These are phyloP conservation scores for Senna siamea DNA, from an alignment of 306 rosid species.

Conservation along the genomic window DNA sequence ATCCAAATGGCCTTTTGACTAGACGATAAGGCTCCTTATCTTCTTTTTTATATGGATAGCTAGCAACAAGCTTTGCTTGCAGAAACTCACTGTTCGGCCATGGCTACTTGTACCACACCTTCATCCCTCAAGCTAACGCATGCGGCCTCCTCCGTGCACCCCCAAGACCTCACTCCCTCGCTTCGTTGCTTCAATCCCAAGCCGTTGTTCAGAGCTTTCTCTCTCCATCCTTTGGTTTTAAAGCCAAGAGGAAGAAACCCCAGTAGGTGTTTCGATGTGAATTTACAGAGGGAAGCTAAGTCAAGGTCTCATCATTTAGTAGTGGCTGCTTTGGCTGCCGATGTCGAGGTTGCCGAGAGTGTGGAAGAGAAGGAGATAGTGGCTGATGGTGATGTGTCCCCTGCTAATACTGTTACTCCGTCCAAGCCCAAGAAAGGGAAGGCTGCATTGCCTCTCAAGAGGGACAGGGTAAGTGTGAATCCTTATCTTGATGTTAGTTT, in stretches of 20 bases:
- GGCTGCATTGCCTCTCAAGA: constrained; percentile 87
- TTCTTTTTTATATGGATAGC: not conserved
- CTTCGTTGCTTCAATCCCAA: constrained; percentile 55
- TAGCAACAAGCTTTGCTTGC: not conserved
- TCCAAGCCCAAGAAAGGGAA: constrained; percentile 86
- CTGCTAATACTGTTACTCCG: constrained; percentile 13
- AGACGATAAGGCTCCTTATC: constrained; percentile 22
- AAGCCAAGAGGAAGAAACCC: constrained; percentile 38
- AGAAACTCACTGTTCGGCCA: constrained; percentile 31
- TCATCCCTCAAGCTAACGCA: constrained; percentile 71
- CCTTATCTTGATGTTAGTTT: constrained; percentile 14
- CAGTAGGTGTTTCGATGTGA: constrained; percentile 36
- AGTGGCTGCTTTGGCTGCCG: constrained; percentile 62
- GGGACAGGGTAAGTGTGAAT: constrained; percentile 70
- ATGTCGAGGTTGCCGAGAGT: constrained; percentile 47
- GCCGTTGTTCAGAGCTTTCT: constrained; percentile 49
- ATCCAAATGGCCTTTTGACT: not conserved
- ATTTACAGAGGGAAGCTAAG: constrained; percentile 34
- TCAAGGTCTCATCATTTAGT: constrained; percentile 40
- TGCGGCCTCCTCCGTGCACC: constrained; percentile 53
- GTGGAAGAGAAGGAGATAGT: constrained; percentile 46
- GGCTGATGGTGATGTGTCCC: constrained; percentile 40
- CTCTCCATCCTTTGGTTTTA: constrained; percentile 48
- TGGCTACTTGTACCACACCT: constrained; percentile 66
- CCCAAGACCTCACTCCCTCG: constrained; percentile 60